Conservation (phyloP, 1,284 basidiomycete species). For the Cryptococcus sp. region DNA sequence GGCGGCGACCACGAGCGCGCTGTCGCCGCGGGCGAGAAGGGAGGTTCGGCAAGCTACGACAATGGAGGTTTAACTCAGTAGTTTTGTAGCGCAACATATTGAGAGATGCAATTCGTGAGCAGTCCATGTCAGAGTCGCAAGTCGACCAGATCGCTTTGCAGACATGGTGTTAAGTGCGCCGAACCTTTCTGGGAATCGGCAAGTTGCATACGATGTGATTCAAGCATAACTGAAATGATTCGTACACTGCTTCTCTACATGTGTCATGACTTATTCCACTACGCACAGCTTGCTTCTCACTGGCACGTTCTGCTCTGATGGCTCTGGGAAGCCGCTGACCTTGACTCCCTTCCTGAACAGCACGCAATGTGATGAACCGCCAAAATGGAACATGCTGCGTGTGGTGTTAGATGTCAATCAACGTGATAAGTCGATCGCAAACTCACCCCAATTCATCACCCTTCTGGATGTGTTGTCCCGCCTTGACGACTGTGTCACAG, state of each 20-base stretch:
- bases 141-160: no score
- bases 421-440: neutral
- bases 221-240: no score
- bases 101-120: no score
- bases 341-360: constrained; percentile 54
- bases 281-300: constrained; percentile 42
- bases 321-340: constrained; percentile 40
- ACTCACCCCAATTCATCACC: constrained; percentile 57
- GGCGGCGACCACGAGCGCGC: constrained; percentile 38
- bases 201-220: no score
- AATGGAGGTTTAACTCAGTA: constrained; percentile 41
- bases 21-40: constrained; percentile 40
- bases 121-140: no score
- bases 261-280: constrained; percentile 19
- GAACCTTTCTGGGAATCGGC: no score
- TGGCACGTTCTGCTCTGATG: constrained; percentile 45
- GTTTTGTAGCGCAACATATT: neutral
- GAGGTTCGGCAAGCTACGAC: constrained; percentile 44
- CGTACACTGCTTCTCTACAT: no score
- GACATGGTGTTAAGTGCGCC: no score
- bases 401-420: neutral
- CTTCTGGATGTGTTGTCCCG: constrained; percentile 52
- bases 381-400: constrained; percentile 58
- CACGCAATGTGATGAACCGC: constrained; percentile 58
- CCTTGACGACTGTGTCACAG: constrained; percentile 53